Base-by-base conservation (phyloP, 306 rosid species). In the Carpinus fangiana region DNA sequence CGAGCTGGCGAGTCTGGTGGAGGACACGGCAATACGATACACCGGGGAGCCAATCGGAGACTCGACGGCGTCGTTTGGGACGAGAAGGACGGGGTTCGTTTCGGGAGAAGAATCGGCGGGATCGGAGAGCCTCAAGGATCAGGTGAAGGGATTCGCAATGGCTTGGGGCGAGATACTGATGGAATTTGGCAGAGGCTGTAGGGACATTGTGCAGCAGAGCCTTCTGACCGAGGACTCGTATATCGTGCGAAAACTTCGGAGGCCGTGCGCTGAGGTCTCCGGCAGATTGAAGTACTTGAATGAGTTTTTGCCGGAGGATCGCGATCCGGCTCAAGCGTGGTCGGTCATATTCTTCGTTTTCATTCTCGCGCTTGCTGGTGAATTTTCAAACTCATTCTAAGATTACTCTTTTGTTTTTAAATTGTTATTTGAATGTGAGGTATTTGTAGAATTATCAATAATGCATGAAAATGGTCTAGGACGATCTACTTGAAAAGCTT, bases 261-360 rank as follows among this genome's bases (percentile, higher is more conserved):
- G 88, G 76, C 98, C 99, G 52, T 92, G 87, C 55, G 84, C 87
- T 5, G 87, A 85, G 74, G 89, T 89, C 60, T 82, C 89, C 8
- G 89, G 81, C 36, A 88, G 95, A 71, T 84, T 95, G 84, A 85
- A 90, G 2, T 95, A 82, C 83, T 67, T 95, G 82, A 90, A 95
- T 52, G 97, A 92, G 65, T 90, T 81, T 65, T 85, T 93, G 88
- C 99, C 99, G 10, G 99, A 95, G 82, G 98, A 95, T 91, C 98
- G 98, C 43, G 96, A 95, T 83, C 99, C 99, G 28, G 73, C 87
- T 81, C 93, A 88, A 41, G 91, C 99, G 12, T 95, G 99, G 98
- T 85, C 92, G 16, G 87, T 95, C 65, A 87, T 95, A 4, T 73
- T 95, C 82, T 84, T 84, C 81, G 97, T 95, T 55, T 89, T 84